Evolutionary conservation across 768 basidiomycete genomes (phyloP).

Genomic region (Trichaptum fuscoviolaceum): DNA sequence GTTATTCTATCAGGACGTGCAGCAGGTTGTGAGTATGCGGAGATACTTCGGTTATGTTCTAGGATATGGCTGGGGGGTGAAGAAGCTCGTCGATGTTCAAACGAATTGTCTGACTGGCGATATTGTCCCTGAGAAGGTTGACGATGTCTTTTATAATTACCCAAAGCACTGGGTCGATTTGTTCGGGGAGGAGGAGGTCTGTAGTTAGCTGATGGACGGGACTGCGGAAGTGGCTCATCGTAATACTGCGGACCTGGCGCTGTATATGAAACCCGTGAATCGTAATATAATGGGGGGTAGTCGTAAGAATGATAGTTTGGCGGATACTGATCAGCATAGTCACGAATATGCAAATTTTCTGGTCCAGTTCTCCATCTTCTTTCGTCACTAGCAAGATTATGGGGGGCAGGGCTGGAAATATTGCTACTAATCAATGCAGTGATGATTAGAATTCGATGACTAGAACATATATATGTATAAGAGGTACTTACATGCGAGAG

Average conservation of each 20-base stretch:
- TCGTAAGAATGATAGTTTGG: not conserved
- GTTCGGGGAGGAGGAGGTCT: not conserved
- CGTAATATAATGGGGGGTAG: not conserved
- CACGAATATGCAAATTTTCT: not conserved
- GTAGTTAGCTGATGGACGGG: not conserved
- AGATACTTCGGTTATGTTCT: not conserved
- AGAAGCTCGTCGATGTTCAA: not conserved
- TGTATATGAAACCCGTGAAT: not conserved
- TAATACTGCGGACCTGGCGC: not conserved
- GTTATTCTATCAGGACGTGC: not conserved
- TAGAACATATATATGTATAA: not conserved
- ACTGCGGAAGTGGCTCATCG: not conserved
- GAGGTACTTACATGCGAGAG: not conserved
- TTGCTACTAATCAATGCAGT: not conserved
- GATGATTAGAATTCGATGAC: not conserved
- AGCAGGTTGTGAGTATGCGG: not conserved
- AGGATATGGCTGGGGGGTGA: not conserved
- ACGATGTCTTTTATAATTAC: conserved; percentile 2
- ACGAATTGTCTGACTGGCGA: not conserved
- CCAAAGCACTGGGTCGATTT: conserved; percentile 7
- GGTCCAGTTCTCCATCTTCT: not conserved
- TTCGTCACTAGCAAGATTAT: not conserved
- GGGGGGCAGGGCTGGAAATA: not conserved
- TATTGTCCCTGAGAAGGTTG: conserved; percentile 2
- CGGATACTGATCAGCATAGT: not conserved